phyloP scores from a whole-genome alignment of 2,329 filamentous ascomycete species.

The Pestalotiopsis sp. region DNA sequence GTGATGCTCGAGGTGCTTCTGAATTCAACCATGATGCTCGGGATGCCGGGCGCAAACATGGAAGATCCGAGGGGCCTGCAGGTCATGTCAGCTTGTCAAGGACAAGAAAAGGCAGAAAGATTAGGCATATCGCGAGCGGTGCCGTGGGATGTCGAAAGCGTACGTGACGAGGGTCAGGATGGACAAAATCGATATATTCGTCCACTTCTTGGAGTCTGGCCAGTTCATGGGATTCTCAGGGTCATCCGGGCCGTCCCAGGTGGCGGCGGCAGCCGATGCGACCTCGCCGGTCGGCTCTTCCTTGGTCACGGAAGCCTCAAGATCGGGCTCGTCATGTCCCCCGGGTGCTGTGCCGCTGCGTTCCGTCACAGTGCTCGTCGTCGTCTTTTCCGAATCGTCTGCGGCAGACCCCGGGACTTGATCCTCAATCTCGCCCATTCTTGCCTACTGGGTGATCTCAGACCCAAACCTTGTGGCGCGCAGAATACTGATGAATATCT shows the following conservation, averaged over 20 bases:
- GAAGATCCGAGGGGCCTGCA: constrained; percentile 25
- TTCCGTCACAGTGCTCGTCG: neutral
- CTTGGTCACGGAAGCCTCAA: constrained; percentile 1
- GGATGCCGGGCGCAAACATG: constrained; percentile 62
- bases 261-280: constrained; percentile 51
- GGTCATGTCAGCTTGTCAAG: constrained; percentile 10
- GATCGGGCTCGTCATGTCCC: neutral
- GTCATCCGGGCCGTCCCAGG: constrained; percentile 61
- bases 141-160: neutral
- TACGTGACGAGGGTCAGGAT: constrained; percentile 22
- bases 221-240: constrained; percentile 64
- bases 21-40: constrained; percentile 58
- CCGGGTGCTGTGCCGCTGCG: neutral
- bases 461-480: neutral
- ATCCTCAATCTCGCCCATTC: neutral
- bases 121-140: no score
- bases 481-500: neutral
- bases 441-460: neutral
- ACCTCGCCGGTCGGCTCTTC: constrained; percentile 17
- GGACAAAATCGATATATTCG: constrained; percentile 36
- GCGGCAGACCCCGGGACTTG: neutral
- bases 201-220: constrained; percentile 36
- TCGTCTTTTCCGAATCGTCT: neutral
- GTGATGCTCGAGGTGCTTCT: constrained; percentile 44
- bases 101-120: no score